phyloP scores from a whole-genome alignment of 2,329 filamentous ascomycete genomes.

The Monosporascus sp. region DNA sequence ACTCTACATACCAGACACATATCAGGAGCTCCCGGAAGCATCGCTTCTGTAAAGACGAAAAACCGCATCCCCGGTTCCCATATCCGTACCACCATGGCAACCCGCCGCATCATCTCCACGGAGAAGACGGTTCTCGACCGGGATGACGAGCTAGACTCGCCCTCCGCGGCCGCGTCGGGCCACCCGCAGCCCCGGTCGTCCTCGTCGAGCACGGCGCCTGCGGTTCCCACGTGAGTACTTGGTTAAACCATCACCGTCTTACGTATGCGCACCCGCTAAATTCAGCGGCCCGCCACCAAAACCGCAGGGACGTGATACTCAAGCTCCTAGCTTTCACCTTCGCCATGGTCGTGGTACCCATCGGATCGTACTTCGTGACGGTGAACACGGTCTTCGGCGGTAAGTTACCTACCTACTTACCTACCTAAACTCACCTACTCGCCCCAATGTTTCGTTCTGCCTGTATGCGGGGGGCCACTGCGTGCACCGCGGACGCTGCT shows the following conservation, averaged over 20 bases:
- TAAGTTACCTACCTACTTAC: constrained; percentile 32
- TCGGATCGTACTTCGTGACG: constrained; percentile 82
- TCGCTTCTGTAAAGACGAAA: too few relatives aligned
- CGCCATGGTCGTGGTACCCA: constrained; percentile 83
- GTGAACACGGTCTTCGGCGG: constrained; percentile 73
- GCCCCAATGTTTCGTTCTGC: not conserved
- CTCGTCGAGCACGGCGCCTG: constrained; percentile 69
- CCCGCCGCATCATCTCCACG: constrained; percentile 57
- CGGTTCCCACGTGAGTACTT: constrained; percentile 68
- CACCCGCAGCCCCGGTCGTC: constrained; percentile 20
- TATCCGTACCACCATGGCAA: constrained; percentile 52
- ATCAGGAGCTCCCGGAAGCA: too few relatives aligned
- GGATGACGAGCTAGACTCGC: constrained; percentile 41
- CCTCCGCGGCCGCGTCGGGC: constrained; percentile 38
- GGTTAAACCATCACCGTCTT: too few relatives aligned
- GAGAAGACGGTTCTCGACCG: constrained; percentile 64
- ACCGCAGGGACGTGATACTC: constrained; percentile 68
- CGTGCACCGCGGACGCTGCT: not conserved
- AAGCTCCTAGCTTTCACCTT: constrained; percentile 88
- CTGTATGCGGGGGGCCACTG: not conserved
- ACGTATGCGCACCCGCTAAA: too few relatives aligned
- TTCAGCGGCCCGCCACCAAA: too few relatives aligned
- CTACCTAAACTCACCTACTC: not conserved
- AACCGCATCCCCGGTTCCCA: too few relatives aligned
- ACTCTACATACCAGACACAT: too few relatives aligned